These are phyloP conservation scores for Suillus subalutaceus DNA, from an alignment of 768 basidiomycete species.

Conservation along the genomic window DNA sequence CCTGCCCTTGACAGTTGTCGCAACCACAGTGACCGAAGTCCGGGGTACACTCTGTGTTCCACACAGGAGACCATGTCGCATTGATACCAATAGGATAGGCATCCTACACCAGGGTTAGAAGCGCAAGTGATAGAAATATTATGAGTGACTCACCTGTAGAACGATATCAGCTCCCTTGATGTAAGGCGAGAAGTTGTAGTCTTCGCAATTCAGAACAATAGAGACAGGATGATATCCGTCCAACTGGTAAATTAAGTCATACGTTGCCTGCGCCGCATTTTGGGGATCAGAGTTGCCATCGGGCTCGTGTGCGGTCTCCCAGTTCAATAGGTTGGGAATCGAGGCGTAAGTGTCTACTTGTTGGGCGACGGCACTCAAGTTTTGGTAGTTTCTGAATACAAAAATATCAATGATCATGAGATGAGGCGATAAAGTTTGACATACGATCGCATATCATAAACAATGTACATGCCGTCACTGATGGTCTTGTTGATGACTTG, in stretches of 20 bases:
- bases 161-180: slow-evolving; percentile 69
- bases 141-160: slow-evolving; percentile 62
- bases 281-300: slow-evolving; percentile 70
- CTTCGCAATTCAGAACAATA: slow-evolving; percentile 55
- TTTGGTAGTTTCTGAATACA: slow-evolving; percentile 55
- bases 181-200: slow-evolving; percentile 67
- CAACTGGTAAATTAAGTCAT: slow-evolving; percentile 48
- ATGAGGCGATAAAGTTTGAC: slow-evolving; percentile 12
- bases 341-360: slow-evolving; percentile 68
- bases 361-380: slow-evolving; percentile 58
- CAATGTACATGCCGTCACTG: slow-evolving; percentile 51
- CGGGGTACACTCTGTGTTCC: slow-evolving; percentile 61
- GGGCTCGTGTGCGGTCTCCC: slow-evolving; percentile 77
- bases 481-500: slow-evolving; percentile 22
- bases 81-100: slow-evolving; percentile 53
- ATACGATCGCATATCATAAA: slow-evolving; percentile 78
- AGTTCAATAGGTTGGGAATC: slow-evolving; percentile 65
- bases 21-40: slow-evolving; percentile 78
- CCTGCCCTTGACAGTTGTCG: slow-evolving; percentile 63
- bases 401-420: not conserved
- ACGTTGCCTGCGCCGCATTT: slow-evolving; percentile 50
- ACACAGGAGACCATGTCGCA: slow-evolving; percentile 59
- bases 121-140: slow-evolving; percentile 20
- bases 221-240: slow-evolving; percentile 65
- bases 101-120: slow-evolving; percentile 15